These are phyloP conservation scores for Parastagonospora avenae DNA, from an alignment of 2,329 filamentous ascomycete species.

Conservation along the genomic window DNA sequence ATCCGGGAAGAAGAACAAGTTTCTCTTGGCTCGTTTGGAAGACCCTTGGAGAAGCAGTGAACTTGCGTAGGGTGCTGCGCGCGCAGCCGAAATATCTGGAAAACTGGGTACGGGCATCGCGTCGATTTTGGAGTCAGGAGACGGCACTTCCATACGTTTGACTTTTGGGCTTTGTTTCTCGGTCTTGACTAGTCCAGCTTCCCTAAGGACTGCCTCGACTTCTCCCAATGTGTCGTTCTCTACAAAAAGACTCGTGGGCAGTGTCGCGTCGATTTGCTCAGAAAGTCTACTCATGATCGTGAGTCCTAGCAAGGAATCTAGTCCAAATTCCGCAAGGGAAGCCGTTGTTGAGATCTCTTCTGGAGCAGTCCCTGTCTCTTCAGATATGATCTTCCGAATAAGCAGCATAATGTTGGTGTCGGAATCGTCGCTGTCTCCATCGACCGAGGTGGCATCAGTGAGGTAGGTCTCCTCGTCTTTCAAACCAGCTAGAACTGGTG, in stretches of 20 bases:
- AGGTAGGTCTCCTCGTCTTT: background rate
- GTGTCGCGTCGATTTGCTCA: background rate
- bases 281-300: background rate
- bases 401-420: background rate
- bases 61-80: background rate
- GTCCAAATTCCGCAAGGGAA: background rate
- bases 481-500: background rate
- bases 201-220: background rate
- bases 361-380: background rate
- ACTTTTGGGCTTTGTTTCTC: background rate
- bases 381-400: background rate
- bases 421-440: slow-evolving; percentile 2
- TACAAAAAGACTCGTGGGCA: background rate
- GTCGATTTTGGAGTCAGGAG: too few relatives aligned
- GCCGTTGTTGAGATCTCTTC: background rate
- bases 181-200: background rate
- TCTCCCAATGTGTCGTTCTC: background rate
- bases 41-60: slow-evolving; percentile 47
- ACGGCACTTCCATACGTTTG: background rate
- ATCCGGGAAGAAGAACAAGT: slow-evolving; percentile 56
- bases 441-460: background rate
- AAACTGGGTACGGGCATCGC: too few relatives aligned
- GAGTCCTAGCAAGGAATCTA: background rate
- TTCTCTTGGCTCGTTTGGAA: slow-evolving; percentile 30
- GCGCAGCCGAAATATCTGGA: background rate